These are phyloP conservation scores for Tausonia pullulans DNA, from an alignment of 1,284 basidiomycete species.

Conservation along the genomic window DNA sequence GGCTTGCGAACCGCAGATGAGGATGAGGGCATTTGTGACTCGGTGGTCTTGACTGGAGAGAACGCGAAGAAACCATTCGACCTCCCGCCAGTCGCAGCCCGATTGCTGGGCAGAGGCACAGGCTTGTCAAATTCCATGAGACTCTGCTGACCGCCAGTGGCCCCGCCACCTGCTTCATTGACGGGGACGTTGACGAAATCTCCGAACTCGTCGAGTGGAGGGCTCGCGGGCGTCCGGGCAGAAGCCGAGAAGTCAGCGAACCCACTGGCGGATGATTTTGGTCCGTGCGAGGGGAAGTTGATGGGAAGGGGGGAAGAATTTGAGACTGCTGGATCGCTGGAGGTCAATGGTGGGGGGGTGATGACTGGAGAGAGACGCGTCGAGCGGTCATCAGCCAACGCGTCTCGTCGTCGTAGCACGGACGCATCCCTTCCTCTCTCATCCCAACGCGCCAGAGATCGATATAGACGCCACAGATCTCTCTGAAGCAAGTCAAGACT, in stretches of 20 bases:
- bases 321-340: constrained; percentile 20
- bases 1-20: constrained; percentile 13
- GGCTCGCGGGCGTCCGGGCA: constrained; percentile 19
- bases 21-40: constrained; percentile 7
- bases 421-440: too few species aligned
- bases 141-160: constrained; percentile 22
- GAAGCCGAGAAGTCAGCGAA: constrained; percentile 15
- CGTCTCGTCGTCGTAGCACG: too few species aligned
- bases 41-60: constrained; percentile 19
- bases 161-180: constrained; percentile 26
- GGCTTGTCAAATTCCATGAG: constrained; percentile 33
- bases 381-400: too few species aligned
- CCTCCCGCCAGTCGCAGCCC: constrained; percentile 10
- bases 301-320: constrained; percentile 26
- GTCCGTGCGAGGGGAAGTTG: constrained; percentile 1
- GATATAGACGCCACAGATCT: neutral
- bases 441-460: too few species aligned
- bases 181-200: constrained; percentile 50
- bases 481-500: neutral
- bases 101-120: constrained; percentile 31
- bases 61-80: constrained; percentile 34
- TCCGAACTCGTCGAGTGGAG: constrained; percentile 74
- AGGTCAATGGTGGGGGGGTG: neutral
- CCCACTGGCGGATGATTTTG: constrained; percentile 8
- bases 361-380: too few species aligned